Conservation (phyloP, 1,284 basidiomycete genomes). For the Cryptococcus wingfieldii region DNA sequence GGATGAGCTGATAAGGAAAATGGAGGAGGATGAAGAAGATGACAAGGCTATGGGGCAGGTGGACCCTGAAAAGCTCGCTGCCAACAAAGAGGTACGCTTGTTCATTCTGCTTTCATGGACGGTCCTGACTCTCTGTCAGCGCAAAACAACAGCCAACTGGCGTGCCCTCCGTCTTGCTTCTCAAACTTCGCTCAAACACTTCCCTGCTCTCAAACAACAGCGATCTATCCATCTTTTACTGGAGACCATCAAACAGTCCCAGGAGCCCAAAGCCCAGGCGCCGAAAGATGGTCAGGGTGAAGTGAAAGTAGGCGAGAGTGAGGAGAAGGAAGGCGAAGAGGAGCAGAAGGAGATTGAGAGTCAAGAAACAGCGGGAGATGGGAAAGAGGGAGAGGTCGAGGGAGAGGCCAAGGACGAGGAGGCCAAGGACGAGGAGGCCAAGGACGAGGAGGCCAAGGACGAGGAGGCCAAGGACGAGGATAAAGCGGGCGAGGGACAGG, state of each 20-base stretch:
- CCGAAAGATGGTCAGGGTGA: constrained; percentile 6
- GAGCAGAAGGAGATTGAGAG: neutral
- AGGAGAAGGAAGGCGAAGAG: constrained; percentile 1
- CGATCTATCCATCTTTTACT: constrained; percentile 30
- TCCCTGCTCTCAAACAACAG: constrained; percentile 16
- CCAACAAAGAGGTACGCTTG: constrained; percentile 25
- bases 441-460: neutral
- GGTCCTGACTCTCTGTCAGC: constrained; percentile 9
- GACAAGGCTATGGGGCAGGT: constrained; percentile 38
- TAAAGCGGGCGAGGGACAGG: neutral
- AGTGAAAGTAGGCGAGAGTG: constrained; percentile 2
- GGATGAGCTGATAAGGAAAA: constrained; percentile 25
- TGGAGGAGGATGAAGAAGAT: constrained; percentile 39
- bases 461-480: neutral
- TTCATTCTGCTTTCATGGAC: neutral
- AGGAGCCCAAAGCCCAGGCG: constrained; percentile 4
- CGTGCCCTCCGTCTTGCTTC: constrained; percentile 35
- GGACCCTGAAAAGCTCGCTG: constrained; percentile 13
- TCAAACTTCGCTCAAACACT: constrained; percentile 26
- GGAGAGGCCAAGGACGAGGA: neutral
- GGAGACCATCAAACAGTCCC: constrained; percentile 16
- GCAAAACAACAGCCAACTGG: constrained; percentile 34
- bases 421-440: neutral
- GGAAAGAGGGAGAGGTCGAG: neutral
- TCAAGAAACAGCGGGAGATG: neutral